Conservation (phyloP, 2,329 filamentous ascomycete species). For the Phaeomoniella chlamydospora region DNA sequence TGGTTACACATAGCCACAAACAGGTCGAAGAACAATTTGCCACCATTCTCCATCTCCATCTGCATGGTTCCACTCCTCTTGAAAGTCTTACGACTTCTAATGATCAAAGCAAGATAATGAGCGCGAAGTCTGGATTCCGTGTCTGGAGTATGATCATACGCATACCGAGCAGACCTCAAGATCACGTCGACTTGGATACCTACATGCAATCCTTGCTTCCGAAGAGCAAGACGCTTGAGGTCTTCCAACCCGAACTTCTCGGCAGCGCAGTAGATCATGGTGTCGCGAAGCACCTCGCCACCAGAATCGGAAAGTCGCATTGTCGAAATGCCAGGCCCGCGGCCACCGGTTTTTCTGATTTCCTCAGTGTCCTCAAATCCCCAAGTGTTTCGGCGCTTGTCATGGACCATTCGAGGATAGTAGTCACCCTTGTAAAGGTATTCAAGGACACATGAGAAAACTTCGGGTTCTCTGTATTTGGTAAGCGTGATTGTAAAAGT, state of each 20-base stretch:
- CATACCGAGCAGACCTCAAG: constrained; percentile 82
- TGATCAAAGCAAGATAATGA: constrained; percentile 94
- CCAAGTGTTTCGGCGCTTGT: constrained; percentile 77
- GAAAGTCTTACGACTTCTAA: constrained; percentile 92
- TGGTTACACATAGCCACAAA: constrained; percentile 98
- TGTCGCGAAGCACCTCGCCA: constrained; percentile 75
- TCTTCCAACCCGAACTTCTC: constrained; percentile 84
- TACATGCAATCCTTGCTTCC: constrained; percentile 86
- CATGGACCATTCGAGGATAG: constrained; percentile 75
- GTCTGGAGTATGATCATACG: constrained; percentile 89
- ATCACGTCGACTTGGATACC: constrained; percentile 88
- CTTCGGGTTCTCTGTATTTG: constrained; percentile 66
- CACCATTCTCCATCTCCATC: constrained; percentile 92
- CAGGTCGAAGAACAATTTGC: constrained; percentile 93
- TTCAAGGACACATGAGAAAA: constrained; percentile 87
- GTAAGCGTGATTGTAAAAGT: constrained; percentile 2
- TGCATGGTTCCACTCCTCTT: constrained; percentile 98
- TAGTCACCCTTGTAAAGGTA: constrained; percentile 97
- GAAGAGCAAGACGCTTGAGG: constrained; percentile 78
- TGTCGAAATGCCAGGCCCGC: constrained; percentile 56
- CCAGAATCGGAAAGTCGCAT: constrained; percentile 62
- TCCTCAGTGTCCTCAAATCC: constrained; percentile 62
- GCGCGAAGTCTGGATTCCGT: constrained; percentile 83
- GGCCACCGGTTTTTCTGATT: constrained; percentile 40
- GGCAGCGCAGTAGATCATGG: constrained; percentile 84